phyloP scores from a whole-genome alignment of 1,139 yeast genomes.

The Protomyces inouyei region DNA sequence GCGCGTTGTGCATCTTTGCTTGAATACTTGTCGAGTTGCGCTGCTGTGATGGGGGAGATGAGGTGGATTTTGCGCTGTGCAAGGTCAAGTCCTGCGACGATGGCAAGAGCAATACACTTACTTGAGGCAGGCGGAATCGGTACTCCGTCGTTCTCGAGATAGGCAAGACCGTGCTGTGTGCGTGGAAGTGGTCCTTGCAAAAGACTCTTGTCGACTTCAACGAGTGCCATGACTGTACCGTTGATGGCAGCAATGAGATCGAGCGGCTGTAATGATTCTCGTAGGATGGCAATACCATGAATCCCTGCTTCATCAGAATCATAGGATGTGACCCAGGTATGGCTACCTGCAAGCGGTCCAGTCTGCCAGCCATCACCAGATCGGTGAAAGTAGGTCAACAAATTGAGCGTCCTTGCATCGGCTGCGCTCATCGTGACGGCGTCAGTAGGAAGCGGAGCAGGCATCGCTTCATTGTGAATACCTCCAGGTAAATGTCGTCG shows the following conservation, averaged over 20 bases:
- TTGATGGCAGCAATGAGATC: slow-evolving; percentile 31
- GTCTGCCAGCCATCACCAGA: not conserved
- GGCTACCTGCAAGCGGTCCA: slow-evolving; percentile 21
- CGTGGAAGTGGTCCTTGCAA: not conserved
- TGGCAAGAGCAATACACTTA: slow-evolving; percentile 23
- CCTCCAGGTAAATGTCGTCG: slow-evolving; percentile 20
- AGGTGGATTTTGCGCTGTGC: slow-evolving; percentile 10
- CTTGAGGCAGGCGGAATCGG: slow-evolving; percentile 17
- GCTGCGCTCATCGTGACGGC: slow-evolving; percentile 35
- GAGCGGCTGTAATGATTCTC: slow-evolving; percentile 9
- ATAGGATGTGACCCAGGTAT: not conserved
- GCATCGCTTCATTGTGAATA: not conserved
- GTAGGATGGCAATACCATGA: slow-evolving; percentile 17
- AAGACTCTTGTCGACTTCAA: slow-evolving; percentile 3
- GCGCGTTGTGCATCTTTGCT: not conserved
- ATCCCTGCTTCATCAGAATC: slow-evolving; percentile 5
- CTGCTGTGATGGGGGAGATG: slow-evolving; percentile 22
- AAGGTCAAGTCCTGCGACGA: slow-evolving; percentile 25
- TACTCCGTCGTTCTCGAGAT: not conserved
- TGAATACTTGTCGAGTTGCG: not conserved
- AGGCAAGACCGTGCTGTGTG: not conserved
- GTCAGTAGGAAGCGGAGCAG: not conserved
- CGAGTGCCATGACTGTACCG: slow-evolving; percentile 32
- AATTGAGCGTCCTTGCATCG: slow-evolving; percentile 39
- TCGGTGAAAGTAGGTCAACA: slow-evolving; percentile 39